Conservation (phyloP, 495 filamentous ascomycete species). For the Trichocladium uniseriatum region DNA sequence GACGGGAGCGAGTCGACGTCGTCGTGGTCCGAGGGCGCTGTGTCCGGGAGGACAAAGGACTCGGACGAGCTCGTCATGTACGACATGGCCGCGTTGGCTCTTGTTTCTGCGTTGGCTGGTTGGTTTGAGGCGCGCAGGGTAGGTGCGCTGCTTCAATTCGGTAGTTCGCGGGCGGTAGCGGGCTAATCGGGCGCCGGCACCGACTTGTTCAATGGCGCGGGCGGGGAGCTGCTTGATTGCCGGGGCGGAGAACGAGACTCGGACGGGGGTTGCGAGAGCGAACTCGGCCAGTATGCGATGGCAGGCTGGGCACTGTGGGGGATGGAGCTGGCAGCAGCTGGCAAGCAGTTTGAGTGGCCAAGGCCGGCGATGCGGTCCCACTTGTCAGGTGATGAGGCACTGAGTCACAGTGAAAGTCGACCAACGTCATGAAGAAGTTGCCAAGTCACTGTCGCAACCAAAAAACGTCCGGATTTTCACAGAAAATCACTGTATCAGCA, state of each 20-base stretch:
- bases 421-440: conserved; percentile 26
- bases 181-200: conserved; percentile 6
- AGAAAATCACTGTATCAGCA: neutral
- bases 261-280: neutral
- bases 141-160: neutral
- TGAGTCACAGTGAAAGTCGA: conserved; percentile 22
- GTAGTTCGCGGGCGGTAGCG: neutral
- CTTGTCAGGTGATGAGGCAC: conserved; percentile 25
- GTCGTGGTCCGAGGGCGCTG: conserved; percentile 44
- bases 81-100: no score
- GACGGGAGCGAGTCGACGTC: conserved; percentile 76
- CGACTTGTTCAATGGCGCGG: neutral
- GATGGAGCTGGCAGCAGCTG: conserved; percentile 13
- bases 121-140: neutral
- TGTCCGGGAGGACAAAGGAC: conserved; percentile 38
- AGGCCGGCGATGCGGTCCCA: conserved; percentile 6
- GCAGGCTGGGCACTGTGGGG: conserved; percentile 2
- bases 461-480: conserved; percentile 3
- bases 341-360: neutral
- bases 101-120: no score
- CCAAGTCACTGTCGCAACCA: conserved; percentile 1
- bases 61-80: conserved; percentile 16
- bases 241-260: neutral
- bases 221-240: neutral
- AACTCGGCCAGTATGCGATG: conserved; percentile 5